These are phyloP conservation scores for Pythium scleroteichum DNA, from an alignment of 352 stramenopile genomes.

Conservation along the genomic window DNA sequence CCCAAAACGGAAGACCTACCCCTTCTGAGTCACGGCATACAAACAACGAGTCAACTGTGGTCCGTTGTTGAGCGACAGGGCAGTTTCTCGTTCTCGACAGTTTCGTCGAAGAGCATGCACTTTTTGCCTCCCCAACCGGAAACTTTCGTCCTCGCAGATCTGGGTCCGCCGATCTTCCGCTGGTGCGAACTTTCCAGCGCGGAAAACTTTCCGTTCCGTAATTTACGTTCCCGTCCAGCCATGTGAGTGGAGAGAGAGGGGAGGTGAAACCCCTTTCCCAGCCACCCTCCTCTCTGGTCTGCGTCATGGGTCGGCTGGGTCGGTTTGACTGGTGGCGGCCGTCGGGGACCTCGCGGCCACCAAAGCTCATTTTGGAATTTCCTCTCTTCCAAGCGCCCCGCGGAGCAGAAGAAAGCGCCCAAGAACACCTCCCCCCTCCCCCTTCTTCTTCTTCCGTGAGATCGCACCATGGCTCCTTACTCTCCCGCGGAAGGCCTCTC, in stretches of 20 bases:
- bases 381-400: constrained; percentile 41
- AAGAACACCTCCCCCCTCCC: constrained; percentile 21
- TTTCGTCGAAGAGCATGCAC: too few species aligned
- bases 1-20: constrained; percentile 9
- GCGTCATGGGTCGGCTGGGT: constrained; percentile 3
- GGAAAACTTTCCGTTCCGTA: constrained; percentile 5
- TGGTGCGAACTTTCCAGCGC: constrained; percentile 10
- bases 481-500: constrained; percentile 78
- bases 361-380: constrained; percentile 80
- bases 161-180: too few species aligned
- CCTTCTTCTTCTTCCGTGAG: constrained; percentile 31
- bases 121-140: too few species aligned
- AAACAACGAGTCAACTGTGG: background rate
- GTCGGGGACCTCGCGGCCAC: background rate
- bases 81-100: background rate
- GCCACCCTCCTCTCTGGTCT: background rate
- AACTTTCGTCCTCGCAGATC: background rate
- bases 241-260: constrained; percentile 13
- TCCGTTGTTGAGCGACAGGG: constrained; percentile 18
- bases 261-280: constrained; percentile 26
- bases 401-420: constrained; percentile 29
- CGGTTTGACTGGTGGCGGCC: constrained; percentile 20
- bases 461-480: constrained; percentile 77
- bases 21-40: constrained; percentile 21
- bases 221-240: constrained; percentile 13